These are phyloP conservation scores for Macrocybe gigantea DNA, from an alignment of 768 basidiomycete genomes.

Conservation along the genomic window DNA sequence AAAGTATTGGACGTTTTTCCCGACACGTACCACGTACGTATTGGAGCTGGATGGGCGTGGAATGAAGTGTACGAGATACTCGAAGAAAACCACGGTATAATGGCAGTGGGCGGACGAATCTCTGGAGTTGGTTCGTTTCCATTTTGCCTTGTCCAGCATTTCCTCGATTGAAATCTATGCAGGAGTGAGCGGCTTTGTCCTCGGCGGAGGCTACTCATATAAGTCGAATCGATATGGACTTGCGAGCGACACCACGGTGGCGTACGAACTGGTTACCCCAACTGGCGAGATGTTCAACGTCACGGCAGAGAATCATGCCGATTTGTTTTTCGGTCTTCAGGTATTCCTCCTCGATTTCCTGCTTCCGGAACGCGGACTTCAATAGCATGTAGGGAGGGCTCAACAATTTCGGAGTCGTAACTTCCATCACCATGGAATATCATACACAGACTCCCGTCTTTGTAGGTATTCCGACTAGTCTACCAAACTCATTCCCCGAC, in stretches of 20 bases:
- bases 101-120: slow-evolving; percentile 55
- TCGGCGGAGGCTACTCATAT: slow-evolving; percentile 68
- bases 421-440: not conserved
- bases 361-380: not conserved
- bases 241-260: slow-evolving; percentile 45
- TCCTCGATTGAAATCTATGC: no score
- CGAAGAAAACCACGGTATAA: slow-evolving; percentile 34
- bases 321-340: slow-evolving; percentile 38
- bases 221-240: slow-evolving; percentile 56
- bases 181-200: slow-evolving; percentile 51
- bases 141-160: no score
- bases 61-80: slow-evolving; percentile 56
- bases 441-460: not conserved
- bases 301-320: slow-evolving; percentile 23
- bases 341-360: slow-evolving; percentile 8
- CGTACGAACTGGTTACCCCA: slow-evolving; percentile 53
- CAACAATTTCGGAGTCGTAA: slow-evolving; percentile 9
- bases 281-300: slow-evolving; percentile 37
- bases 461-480: not conserved
- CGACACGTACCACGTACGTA: slow-evolving; percentile 27
- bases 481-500: not conserved
- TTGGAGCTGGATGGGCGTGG: slow-evolving; percentile 50
- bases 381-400: slow-evolving; percentile 1
- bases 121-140: slow-evolving; percentile 29
- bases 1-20: slow-evolving; percentile 35